Percentiles rank a stretch among this genome's conserved stretches.
phyloP scores from a whole-genome alignment of 2,329 filamentous ascomycete genomes.

The Talaromyces sp. region DNA sequence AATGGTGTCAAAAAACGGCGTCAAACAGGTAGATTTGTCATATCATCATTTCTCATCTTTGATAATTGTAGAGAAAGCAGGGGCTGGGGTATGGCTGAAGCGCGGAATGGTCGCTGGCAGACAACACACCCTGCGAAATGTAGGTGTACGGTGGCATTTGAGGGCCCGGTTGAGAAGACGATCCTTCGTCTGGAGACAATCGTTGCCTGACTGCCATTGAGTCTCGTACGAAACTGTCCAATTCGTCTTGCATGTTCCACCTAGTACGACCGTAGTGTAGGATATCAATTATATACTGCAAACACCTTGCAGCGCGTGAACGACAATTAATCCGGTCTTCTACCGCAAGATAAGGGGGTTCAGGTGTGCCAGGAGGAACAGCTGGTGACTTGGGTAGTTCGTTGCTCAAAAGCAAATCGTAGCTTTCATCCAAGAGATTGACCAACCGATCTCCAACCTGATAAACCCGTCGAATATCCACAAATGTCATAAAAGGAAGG shows the following conservation, averaged over 20 bases:
- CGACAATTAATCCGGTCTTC: constrained; percentile 32
- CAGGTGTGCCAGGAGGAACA: constrained; percentile 28
- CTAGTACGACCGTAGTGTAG: constrained; percentile 30
- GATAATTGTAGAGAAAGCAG: not conserved
- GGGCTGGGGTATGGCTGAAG: not conserved
- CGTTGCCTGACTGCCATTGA: constrained; percentile 23
- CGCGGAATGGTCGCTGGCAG: not conserved
- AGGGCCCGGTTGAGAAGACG: not conserved
- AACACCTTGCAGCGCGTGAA: constrained; percentile 29
- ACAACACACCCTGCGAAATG: not conserved
- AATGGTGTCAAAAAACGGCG: not conserved
- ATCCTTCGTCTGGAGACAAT: not conserved
- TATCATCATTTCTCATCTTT: not conserved
- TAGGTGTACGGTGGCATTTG: not conserved
- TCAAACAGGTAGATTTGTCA: not conserved
- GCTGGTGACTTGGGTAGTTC: constrained; percentile 25
- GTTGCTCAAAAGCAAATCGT: constrained; percentile 40
- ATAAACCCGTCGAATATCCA: constrained; percentile 79
- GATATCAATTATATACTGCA: constrained; percentile 29
- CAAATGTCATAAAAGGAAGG: constrained; percentile 71
- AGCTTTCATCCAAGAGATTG: constrained; percentile 51
- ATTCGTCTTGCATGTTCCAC: constrained; percentile 29
- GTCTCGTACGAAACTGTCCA: constrained; percentile 30
- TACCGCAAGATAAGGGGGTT: constrained; percentile 27
- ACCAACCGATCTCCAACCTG: constrained; percentile 59